These are phyloP conservation scores for Exsudoporus floridanus DNA, from an alignment of 1,284 basidiomycete genomes.

Conservation along the genomic window DNA sequence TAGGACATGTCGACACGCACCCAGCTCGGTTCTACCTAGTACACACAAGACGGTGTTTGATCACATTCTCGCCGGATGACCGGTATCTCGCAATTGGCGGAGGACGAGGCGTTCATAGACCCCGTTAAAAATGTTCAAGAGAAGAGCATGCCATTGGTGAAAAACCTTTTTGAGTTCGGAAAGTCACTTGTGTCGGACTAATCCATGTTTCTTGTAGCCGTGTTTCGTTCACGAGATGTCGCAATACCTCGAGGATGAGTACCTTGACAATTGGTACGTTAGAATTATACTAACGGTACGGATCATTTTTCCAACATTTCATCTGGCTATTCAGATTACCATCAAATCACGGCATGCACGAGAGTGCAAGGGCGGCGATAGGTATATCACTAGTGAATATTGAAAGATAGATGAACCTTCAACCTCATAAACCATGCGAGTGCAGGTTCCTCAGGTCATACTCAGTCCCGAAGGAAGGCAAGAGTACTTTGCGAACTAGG, in stretches of 20 bases:
- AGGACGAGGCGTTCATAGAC: conserved; percentile 67
- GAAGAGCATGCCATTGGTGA: conserved; percentile 58
- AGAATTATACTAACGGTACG: no score
- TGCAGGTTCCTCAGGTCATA: no score
- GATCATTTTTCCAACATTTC: no score
- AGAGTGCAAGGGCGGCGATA: no score
- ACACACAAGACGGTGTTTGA: background rate
- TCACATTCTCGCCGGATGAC: background rate
- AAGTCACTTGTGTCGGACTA: background rate
- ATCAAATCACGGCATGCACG: no score
- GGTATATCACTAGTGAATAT: no score
- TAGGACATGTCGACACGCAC: background rate
- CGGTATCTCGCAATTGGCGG: background rate
- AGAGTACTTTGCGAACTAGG: no score
- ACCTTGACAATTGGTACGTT: no score
- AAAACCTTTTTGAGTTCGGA: conserved; percentile 19
- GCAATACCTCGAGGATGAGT: conserved; percentile 44
- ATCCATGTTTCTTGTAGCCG: conserved; percentile 22
- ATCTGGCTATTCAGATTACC: no score
- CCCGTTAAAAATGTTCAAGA: conserved; percentile 73
- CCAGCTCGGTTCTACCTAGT: background rate
- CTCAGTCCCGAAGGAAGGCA: no score
- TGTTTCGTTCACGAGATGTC: conserved; percentile 46
- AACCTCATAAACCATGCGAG: no score
- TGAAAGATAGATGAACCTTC: no score